Conservation (phyloP, 2,329 filamentous ascomycete species). For the Rutstroemia sp. region DNA sequence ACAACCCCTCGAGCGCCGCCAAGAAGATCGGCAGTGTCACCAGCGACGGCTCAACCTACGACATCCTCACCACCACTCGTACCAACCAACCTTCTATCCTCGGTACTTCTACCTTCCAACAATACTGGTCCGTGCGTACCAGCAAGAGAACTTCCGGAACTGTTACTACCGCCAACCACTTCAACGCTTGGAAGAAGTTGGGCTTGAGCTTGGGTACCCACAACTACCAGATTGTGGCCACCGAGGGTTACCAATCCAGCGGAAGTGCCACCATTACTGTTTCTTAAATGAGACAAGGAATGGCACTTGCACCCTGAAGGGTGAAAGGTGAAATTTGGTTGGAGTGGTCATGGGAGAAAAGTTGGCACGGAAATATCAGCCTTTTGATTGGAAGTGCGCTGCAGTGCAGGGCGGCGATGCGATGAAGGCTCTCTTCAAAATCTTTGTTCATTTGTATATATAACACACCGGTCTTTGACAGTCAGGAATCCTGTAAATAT, state of each 20-base stretch:
- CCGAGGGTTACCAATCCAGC: constrained; percentile 12
- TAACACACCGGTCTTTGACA: no score
- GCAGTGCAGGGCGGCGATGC: no score
- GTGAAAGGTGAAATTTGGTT: no score
- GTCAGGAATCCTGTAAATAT: no score
- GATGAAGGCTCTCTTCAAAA: no score
- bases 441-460: no score
- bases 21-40: constrained; percentile 43
- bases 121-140: constrained; percentile 46
- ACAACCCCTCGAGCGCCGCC: constrained; percentile 41
- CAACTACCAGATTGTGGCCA: constrained; percentile 44
- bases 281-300: neutral
- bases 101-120: constrained; percentile 43
- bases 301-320: no score
- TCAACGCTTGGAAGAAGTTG: constrained; percentile 42
- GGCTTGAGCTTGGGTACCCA: constrained; percentile 40
- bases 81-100: constrained; percentile 37
- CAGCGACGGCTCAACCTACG: constrained; percentile 45
- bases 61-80: constrained; percentile 34
- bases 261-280: constrained; percentile 12
- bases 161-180: constrained; percentile 43
- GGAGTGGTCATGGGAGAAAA: no score
- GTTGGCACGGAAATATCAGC: no score
- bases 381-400: no score
- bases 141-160: constrained; percentile 43